A percentile compares a stretch with the other conserved stretches of the same genome.
phyloP scores from a whole-genome alignment of 345 rosid species.

The Combretum micranthum region DNA sequence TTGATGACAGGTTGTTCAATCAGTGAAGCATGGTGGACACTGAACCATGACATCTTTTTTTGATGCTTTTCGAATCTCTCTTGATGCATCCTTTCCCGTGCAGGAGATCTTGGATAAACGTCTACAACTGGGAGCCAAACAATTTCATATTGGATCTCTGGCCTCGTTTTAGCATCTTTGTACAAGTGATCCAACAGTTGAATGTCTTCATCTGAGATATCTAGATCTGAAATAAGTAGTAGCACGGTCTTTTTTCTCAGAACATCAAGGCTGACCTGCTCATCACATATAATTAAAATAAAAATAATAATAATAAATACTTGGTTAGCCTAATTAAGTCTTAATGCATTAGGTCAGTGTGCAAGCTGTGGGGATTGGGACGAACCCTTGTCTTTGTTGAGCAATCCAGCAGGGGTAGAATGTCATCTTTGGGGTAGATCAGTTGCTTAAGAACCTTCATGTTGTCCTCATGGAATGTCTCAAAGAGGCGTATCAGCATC shows the following conservation, averaged over 20 bases:
- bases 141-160: constrained; percentile 47
- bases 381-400: constrained; percentile 40
- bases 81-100: constrained; percentile 21
- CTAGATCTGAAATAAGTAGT: constrained; percentile 49
- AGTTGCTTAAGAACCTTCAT: constrained; percentile 53
- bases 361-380: not conserved
- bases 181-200: constrained; percentile 31
- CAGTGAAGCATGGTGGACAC: constrained; percentile 40
- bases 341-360: not conserved
- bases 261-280: constrained; percentile 39
- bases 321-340: not conserved
- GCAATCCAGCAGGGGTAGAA: constrained; percentile 45
- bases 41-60: constrained; percentile 51
- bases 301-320: too few relatives aligned
- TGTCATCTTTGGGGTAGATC: constrained; percentile 44
- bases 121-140: constrained; percentile 61
- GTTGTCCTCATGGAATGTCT: constrained; percentile 50
- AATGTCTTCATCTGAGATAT: constrained; percentile 30
- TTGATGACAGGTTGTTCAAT: constrained; percentile 36
- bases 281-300: not conserved
- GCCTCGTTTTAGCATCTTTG: constrained; percentile 26
- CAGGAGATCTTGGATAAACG: constrained; percentile 8
- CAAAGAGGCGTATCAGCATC: constrained; percentile 35
- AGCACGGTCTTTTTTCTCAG: constrained; percentile 47
- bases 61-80: constrained; percentile 22